Evolutionary conservation across 2,329 filamentous ascomycete species (phyloP), one percentile per base, ranked within the genome.

Genomic region (Zasmidium citrigriseum): DNA sequence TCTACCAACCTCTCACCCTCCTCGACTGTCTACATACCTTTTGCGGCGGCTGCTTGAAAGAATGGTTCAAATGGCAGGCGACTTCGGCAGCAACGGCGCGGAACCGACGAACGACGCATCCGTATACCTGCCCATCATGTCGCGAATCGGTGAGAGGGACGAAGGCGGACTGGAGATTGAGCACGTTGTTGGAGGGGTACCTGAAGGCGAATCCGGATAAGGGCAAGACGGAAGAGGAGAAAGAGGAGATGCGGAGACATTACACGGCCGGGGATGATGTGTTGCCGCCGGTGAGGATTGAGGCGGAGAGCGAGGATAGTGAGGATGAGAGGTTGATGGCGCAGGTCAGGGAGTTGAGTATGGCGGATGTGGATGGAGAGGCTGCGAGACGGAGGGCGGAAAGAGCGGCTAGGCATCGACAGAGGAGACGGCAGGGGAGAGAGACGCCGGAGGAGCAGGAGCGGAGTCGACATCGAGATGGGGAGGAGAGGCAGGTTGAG

Each of bases 11-110:
- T 23, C 64, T 76, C 48, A 75, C 74, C 20, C 66, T 75, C 46
- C 73, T 75, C 63, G 72, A 76, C 64, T 74, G 73, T 60, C 65
- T 75, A 24, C 72, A 74, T 59, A 97, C 93, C 47, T 99, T 96
- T 76, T 99, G 95, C 79, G 95, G 93, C 64, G 89, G 90, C 41
- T 99, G 95, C 72, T 76, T 98, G 59, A 96, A 96, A 75, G 91
- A 96, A 79, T 99, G 95, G 95, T 99, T 98, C 73, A 80, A 82
- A 63, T 95, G 87, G 75, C 91, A 96, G 74, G 87, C 87, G 38
- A 79, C 82, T 25, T 80, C 81, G 14, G 83, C 83, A 46, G 83
- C 82, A 63, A 57, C 53, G 34, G n/a, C n/a, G n/a, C 60, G 47
- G 25, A 58, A 24, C 38, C 59, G 60, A 25, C 62, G 64, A 5